Evolutionary conservation across 2,329 filamentous ascomycete species (phyloP), one percentile per base, ranked within the genome.

Genomic region (Botrytis porri): DNA sequence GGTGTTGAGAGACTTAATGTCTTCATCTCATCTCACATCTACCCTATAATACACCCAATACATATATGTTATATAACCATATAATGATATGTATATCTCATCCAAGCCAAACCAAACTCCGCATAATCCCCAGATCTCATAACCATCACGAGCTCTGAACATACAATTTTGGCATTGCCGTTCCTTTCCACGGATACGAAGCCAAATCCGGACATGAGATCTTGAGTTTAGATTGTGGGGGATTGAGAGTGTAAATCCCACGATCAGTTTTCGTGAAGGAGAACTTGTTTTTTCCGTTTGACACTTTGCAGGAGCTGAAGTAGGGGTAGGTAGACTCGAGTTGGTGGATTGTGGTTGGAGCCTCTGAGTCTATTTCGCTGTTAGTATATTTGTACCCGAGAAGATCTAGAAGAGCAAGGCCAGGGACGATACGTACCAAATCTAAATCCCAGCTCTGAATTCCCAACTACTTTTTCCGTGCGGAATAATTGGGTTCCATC

Each of bases 111-210:
- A 41, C 48, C 65, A 67, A 67, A 57, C 65, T 32, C 65, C 65
- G 1, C 16, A 29, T 41, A 3, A 4, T 18, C 20, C 18, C 37
- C 16, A 29, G 0, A 69, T 41, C 18, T 25, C 43, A 39, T 14
- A 4, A 39, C 12, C 1, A 41, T 69, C 12, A 57, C 18, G 65
- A 57, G 32, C 37, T 29, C n/a, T 57, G 65, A 29, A 69, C 37
- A 57, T 69, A 57, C 18, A 69, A 41, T 12, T 57, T 69, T 37
- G 65, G 65, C n/a, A 57, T 69, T 10, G 65, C 41, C 20, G 65
- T 32, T 12, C 65, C 65, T 48, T 57, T 69, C 65, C 65, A 69
- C 18, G 65, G 65, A 57, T 57, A 69, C n/a, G 65, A 69, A 41
- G 48, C 48, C 10, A 69, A 57, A 59, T 69, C 65, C 9, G 65